Evolutionary conservation across 2,329 filamentous ascomycete species (phyloP), one percentile per base, ranked within the genome.

Genomic region (Falciphora oryzae): DNA sequence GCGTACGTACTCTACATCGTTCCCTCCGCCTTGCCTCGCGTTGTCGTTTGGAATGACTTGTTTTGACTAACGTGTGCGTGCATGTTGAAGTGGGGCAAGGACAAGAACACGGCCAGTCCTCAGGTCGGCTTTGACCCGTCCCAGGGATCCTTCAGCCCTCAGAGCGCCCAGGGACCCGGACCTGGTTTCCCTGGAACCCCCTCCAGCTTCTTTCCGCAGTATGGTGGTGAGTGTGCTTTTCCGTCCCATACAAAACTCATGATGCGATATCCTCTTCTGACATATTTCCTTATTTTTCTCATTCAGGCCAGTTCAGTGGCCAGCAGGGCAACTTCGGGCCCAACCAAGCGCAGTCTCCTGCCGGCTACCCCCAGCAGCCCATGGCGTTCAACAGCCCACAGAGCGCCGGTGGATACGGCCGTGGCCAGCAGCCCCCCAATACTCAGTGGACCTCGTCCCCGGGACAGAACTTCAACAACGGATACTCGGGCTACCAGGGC

Each of bases 141-240:
- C 71, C 89, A 85, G 71, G 85, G 85, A 74, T 79, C 81, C 29
- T 89, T 87, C 73, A 89, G 85, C 71, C 87, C 93, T 64, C 91
- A 93, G 75, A 91, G 88, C 71, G 89, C 84, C 71, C 88, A 87
- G 78, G 89, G 44, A n/a, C 44, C 44, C 10, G 44, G 84, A 70
- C 86, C 85, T 64, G 88, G 83, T 65, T 97, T 89, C 74, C 89
- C 91, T 68, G 91, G 89, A 71, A 91, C 92, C 59, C 90, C 92
- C 59, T 89, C 87, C 65, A 82, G 84, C 50, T 97, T 92, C 81
- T 98, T 97, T 77, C 93, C 94, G 70, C 95, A 98, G 79, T 98
- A 98, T 75, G 89, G 90, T 74, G 91, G 91, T 85, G 85, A 78
- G 83, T 64, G 65, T 58, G 57, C 57, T 29, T 50, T 27, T 8